Conservation (phyloP, 2,329 filamentous ascomycete genomes). For the Ascochyta viciae-villosae region DNA sequence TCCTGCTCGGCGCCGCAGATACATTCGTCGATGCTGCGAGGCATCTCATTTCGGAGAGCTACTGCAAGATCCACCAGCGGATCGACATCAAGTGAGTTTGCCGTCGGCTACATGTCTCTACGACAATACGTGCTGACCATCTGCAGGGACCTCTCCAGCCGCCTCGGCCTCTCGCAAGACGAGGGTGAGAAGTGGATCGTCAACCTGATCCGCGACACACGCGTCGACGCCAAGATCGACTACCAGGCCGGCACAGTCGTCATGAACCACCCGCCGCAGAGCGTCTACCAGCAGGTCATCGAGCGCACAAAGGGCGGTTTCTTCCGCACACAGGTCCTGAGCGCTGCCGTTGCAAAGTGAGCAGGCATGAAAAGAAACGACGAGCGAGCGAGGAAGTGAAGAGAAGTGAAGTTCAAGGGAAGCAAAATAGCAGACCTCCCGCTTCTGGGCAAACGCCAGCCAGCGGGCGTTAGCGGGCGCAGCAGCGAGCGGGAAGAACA, state of each 20-base stretch:
- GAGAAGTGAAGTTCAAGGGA: too few species aligned
- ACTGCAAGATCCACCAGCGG: slow-evolving; percentile 99
- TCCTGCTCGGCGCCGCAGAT: slow-evolving; percentile 84
- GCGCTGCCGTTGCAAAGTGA: slow-evolving; percentile 60
- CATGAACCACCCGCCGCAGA: slow-evolving; percentile 99
- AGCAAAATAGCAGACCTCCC: too few species aligned
- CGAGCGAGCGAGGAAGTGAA: neutral
- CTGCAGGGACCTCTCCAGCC: slow-evolving; percentile 79
- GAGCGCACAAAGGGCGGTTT: slow-evolving; percentile 98
- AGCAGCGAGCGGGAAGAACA: too few species aligned
- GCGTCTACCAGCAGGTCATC: slow-evolving; percentile 98
- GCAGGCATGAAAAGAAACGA: neutral
- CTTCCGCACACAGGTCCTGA: slow-evolving; percentile 97
- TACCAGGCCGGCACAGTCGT: slow-evolving; percentile 98
- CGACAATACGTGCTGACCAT: slow-evolving; percentile 17
- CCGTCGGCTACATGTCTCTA: too few species aligned
- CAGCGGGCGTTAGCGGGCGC: too few species aligned
- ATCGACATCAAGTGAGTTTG: slow-evolving; percentile 85
- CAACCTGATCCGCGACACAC: slow-evolving; percentile 96
- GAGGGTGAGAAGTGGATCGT: slow-evolving; percentile 99
- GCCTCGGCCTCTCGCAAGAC: slow-evolving; percentile 88
- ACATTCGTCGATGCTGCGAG: slow-evolving; percentile 91
- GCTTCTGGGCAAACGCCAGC: too few species aligned
- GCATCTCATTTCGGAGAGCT: slow-evolving; percentile 97
- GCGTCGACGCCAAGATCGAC: slow-evolving; percentile 98